Conservation (phyloP, 2,329 filamentous ascomycete genomes). For the Pseudohalonectria lignicola region DNA sequence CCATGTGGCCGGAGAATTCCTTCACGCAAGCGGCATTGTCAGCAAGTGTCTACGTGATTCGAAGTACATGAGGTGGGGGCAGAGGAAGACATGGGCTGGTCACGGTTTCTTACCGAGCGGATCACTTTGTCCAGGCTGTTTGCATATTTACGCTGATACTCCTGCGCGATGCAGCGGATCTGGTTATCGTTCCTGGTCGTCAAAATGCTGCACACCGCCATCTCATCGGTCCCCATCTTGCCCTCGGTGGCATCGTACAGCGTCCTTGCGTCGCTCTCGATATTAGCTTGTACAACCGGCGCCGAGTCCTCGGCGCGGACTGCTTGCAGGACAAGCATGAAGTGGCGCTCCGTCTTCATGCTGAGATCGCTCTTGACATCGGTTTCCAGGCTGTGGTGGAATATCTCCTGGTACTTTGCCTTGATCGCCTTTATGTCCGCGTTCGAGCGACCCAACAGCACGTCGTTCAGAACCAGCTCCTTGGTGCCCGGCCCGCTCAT, state of each 20-base stretch:
- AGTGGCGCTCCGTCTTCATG: slow-evolving; percentile 76
- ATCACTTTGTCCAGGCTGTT: slow-evolving; percentile 62
- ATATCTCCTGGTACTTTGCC: slow-evolving; percentile 58
- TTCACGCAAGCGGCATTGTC: slow-evolving; percentile 20
- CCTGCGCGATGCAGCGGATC: slow-evolving; percentile 66
- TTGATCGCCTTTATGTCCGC: slow-evolving; percentile 86
- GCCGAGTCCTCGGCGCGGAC: slow-evolving; percentile 67
- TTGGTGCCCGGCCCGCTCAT: slow-evolving; percentile 78
- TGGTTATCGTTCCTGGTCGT: slow-evolving; percentile 69
- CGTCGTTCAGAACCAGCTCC: slow-evolving; percentile 74
- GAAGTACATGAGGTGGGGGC: too few species aligned
- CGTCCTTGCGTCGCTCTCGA: slow-evolving; percentile 64
- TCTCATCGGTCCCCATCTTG: slow-evolving; percentile 60
- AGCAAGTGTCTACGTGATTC: too few species aligned
- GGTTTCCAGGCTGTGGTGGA: slow-evolving; percentile 53
- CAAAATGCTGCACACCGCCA: slow-evolving; percentile 70
- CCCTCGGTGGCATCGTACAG: slow-evolving; percentile 70
- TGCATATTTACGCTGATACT: slow-evolving; percentile 65
- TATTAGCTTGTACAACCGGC: slow-evolving; percentile 60
- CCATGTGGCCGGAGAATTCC: slow-evolving; percentile 89
- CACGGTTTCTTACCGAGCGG: slow-evolving; percentile 51
- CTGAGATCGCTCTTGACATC: slow-evolving; percentile 72
- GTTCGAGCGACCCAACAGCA: slow-evolving; percentile 73
- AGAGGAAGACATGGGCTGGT: too few species aligned
- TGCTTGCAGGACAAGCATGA: slow-evolving; percentile 68